Conservation (phyloP, 2,329 filamentous ascomycete genomes). For the Penicillium brevicompactum region DNA sequence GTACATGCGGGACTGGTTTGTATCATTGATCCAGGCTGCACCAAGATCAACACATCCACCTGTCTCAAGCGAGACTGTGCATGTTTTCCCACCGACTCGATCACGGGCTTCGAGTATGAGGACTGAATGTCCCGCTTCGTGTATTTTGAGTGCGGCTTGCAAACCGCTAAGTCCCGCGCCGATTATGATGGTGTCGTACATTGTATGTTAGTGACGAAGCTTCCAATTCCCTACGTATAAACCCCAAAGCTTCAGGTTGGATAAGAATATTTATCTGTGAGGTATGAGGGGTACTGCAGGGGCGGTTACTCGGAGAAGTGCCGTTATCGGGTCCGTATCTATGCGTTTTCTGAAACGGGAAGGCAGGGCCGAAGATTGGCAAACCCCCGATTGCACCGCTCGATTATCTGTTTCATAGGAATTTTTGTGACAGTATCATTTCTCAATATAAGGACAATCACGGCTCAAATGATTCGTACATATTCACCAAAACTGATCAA, state of each 20-base stretch:
- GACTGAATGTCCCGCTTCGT: background rate
- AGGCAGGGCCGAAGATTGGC: no score
- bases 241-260: no score
- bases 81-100: background rate
- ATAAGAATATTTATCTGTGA: no score
- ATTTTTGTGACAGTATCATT: no score
- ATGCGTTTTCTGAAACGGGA: no score
- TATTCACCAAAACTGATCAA: background rate
- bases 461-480: background rate
- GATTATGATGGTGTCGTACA: background rate
- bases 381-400: no score
- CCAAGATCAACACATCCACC: conserved; percentile 51
- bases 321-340: no score
- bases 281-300: no score
- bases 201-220: no score
- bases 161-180: background rate
- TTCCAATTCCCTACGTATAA: no score
- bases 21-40: conserved; percentile 64
- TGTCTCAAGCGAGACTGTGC: conserved; percentile 6
- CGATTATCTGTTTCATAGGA: no score
- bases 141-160: background rate
- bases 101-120: background rate
- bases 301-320: no score
- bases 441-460: background rate
- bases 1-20: conserved; percentile 52